These are phyloP conservation scores for Aureobasidium sp. DNA, from an alignment of 2,329 filamentous ascomycete species.

Conservation along the genomic window DNA sequence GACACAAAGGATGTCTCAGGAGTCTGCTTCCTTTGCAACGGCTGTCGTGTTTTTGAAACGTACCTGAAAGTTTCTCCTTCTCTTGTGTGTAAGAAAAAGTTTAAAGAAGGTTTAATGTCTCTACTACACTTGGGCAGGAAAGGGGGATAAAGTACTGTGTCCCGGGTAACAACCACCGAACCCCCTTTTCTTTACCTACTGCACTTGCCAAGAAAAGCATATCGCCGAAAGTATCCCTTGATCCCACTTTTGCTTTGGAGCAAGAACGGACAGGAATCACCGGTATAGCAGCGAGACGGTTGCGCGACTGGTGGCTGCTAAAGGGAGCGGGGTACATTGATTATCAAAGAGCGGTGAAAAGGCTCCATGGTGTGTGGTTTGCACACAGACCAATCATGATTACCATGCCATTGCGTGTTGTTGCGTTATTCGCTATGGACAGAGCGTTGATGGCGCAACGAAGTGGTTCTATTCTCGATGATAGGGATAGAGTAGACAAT, in stretches of 20 bases:
- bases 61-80: background rate
- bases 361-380: no score
- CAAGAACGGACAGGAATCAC: background rate
- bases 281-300: background rate
- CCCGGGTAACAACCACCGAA: no score
- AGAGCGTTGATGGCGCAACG: background rate
- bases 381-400: constrained; percentile 1
- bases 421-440: background rate
- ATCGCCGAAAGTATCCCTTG: background rate
- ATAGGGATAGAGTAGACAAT: background rate
- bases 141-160: background rate
- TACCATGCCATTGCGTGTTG: constrained; percentile 4
- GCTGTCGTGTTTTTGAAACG: background rate
- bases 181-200: no score
- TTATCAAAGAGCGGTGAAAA: background rate
- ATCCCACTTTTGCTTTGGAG: background rate
- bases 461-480: background rate
- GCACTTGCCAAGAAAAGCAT: background rate
- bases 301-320: background rate
- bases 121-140: no score
- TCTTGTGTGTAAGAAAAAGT: no score
- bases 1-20: background rate
- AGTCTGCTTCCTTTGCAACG: background rate
- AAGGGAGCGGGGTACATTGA: background rate
- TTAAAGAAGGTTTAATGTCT: no score